Base-by-base conservation (phyloP, 2,329 filamentous ascomycete genomes). In the Scedosporium boydii region DNA sequence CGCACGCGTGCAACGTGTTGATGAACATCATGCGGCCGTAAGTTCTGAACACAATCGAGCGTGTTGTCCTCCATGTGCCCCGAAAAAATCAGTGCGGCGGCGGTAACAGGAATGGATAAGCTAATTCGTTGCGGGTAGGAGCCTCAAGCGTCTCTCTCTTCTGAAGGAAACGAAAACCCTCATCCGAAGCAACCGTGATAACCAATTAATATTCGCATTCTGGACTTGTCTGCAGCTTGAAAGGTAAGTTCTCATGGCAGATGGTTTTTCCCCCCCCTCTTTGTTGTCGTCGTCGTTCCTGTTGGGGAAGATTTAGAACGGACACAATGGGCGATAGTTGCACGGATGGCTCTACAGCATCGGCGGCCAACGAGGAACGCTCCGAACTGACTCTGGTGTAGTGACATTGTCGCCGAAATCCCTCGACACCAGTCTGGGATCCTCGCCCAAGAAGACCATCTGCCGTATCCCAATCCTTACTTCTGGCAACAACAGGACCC, bases 181-280 rank as follows among this genome's bases (percentile, higher is more conserved):
- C 1, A 34, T 51, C 23, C n/a, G 16, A 46, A 46, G 42, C 26
- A 38, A 41, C 27, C 68, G 77, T 56, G 82, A 87, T 68, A 90
- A 92, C 69, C 80, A 88, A 63, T 79, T 88, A 42, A 79, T 88
- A 14, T 82, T 96, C 68, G 88, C 91, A 0, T 97, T 93, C 69
- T 98, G 93, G 93, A 95, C 93, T 6, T 96, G 91, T 71, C 78
- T 97, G 65, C 93, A 98, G 70, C 80, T 98, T 10, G 93, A 98
- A 74, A 96, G 88, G 88, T 91, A 73, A 67, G 74, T 65, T 9
- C 7, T 23, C 29, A 6, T 34, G 29, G 6, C 7, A 34, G 29
- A 44, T 48, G n/a, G 29, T 26, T 53, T 38, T 7, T 12, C 4
- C 6, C 4, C 29, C 1, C 18, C 26, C 26, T 57, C 18, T 34